phyloP scores from a whole-genome alignment of 192 early-diverging fungal species.

The Backusella tarrabulga region DNA sequence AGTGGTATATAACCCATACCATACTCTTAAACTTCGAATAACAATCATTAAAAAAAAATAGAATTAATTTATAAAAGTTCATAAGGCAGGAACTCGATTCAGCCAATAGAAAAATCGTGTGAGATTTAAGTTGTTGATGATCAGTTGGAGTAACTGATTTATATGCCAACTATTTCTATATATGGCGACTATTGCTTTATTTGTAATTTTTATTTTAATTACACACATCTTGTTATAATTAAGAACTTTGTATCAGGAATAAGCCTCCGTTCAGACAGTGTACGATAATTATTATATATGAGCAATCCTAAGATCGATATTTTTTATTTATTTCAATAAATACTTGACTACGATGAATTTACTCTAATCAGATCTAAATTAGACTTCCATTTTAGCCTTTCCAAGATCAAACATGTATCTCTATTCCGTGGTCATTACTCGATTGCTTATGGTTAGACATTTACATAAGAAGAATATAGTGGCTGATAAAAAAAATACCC shows the following conservation, averaged over 20 bases:
- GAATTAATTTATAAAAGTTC: neutral
- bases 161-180: conserved; percentile 3
- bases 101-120: neutral
- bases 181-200: conserved; percentile 3
- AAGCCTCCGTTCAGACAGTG: neutral
- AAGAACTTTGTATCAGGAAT: neutral
- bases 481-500: neutral
- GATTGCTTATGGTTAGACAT: neutral
- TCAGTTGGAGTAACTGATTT: neutral
- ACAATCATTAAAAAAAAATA: too few relatives aligned
- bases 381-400: neutral
- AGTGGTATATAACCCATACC: neutral
- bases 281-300: neutral
- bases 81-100: neutral
- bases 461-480: neutral
- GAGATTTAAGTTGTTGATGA: neutral
- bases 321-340: neutral
- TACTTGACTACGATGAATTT: neutral
- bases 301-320: neutral
- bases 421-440: neutral
- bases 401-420: neutral
- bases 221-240: neutral
- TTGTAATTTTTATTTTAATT: neutral
- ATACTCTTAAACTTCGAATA: too few relatives aligned
- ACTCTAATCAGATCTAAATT: neutral